Conservation (phyloP, 164 flowering plant species). For the Cinnamomum chago region DNA sequence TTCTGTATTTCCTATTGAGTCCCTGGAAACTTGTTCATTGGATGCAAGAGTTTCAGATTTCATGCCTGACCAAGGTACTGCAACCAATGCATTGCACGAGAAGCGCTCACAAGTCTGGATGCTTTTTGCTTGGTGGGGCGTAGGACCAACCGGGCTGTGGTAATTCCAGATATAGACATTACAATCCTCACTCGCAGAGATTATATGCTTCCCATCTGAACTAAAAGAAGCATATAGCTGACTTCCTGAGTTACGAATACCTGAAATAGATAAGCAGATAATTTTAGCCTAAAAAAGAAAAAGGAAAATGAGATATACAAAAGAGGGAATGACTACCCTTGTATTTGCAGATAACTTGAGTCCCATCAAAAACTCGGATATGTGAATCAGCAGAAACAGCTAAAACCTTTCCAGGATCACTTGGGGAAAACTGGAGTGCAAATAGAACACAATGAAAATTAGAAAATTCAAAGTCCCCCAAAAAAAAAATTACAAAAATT, state of each 20-base stretch:
- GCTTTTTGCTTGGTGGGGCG: constrained; percentile 32
- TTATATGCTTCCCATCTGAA: constrained; percentile 62
- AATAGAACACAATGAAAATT: background rate
- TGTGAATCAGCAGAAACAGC: constrained; percentile 75
- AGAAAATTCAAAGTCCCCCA: background rate
- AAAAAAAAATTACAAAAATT: background rate
- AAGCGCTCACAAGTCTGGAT: constrained; percentile 56
- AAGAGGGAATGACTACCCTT: constrained; percentile 33
- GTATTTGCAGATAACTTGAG: constrained; percentile 46
- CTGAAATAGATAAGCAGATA: constrained; percentile 15
- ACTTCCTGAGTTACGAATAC: constrained; percentile 42
- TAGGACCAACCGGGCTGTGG: constrained; percentile 20
- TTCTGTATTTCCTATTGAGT: constrained; percentile 10
- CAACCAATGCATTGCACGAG: constrained; percentile 56
- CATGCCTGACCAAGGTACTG: constrained; percentile 75
- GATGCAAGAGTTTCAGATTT: constrained; percentile 20
- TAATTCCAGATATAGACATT: constrained; percentile 65
- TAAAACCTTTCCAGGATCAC: constrained; percentile 50
- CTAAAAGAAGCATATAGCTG: constrained; percentile 64
- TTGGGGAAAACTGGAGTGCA: constrained; percentile 52
- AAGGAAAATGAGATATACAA: too few species aligned
- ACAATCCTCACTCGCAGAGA: constrained; percentile 71
- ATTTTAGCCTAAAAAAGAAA: too few species aligned
- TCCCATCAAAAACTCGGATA: constrained; percentile 49
- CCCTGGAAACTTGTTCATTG: background rate